A percentile compares a stretch with the other conserved stretches of the same genome.
Conservation (phyloP, 2,329 filamentous ascomycete species). For the Huntiella decipiens region DNA sequence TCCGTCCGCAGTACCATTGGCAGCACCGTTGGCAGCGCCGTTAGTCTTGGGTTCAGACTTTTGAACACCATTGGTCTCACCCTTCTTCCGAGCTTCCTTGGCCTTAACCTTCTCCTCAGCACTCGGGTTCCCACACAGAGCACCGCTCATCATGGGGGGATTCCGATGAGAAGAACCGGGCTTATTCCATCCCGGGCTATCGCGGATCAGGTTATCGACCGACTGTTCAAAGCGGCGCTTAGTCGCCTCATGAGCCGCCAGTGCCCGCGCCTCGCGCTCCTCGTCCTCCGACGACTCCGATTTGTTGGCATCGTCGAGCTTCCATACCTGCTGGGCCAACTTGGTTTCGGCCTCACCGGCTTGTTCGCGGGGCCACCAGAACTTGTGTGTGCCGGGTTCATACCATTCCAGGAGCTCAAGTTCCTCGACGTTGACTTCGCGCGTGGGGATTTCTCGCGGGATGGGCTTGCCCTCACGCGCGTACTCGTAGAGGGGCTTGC, state of each 20-base stretch:
- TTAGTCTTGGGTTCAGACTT: background rate
- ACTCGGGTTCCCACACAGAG: conserved; percentile 6
- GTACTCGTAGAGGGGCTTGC: conserved; percentile 91
- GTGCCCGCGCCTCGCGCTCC: conserved; percentile 33
- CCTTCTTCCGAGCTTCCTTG: background rate
- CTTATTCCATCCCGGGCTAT: conserved; percentile 19
- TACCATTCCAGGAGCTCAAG: conserved; percentile 71
- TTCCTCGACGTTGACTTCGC: conserved; percentile 59
- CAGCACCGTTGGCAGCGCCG: background rate
- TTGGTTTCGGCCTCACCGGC: conserved; percentile 56
- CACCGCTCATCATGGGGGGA: conserved; percentile 11
- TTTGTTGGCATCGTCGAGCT: conserved; percentile 30
- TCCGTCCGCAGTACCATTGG: conserved; percentile 4
- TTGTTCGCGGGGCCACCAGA: conserved; percentile 63
- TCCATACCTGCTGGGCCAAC: conserved; percentile 54
- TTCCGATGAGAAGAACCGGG: conserved; percentile 14
- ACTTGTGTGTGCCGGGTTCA: conserved; percentile 62
- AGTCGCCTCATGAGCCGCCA: conserved; percentile 35
- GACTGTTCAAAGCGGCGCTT: conserved; percentile 40
- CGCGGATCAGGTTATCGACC: conserved; percentile 36
- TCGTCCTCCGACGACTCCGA: conserved; percentile 28
- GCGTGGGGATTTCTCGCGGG: conserved; percentile 63
- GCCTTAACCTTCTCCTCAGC: background rate
- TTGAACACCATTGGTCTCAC: conserved; percentile 2
- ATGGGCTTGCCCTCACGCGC: conserved; percentile 75